Conservation (phyloP, 176 grass and related monocot species). For the Rhynchospora tenuis region DNA sequence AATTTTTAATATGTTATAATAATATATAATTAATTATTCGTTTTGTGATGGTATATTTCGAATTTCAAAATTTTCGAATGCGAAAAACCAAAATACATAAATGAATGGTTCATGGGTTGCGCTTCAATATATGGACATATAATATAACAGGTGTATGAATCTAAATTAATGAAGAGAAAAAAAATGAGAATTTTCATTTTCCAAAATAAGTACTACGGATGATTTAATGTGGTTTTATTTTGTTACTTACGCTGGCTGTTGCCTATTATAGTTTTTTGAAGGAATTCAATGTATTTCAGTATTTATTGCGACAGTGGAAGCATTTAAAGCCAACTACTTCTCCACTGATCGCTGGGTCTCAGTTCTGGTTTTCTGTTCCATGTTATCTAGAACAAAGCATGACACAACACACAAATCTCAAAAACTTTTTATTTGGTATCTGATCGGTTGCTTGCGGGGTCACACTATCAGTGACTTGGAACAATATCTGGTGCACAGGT, state of each 20-base stretch:
- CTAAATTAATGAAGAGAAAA: no score
- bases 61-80: no score
- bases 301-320: background rate
- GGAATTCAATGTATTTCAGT: conserved; percentile 2
- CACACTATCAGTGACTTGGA: background rate
- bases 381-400: background rate
- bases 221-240: background rate
- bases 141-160: no score
- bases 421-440: background rate
- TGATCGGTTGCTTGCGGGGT: background rate
- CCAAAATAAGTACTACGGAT: background rate
- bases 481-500: background rate
- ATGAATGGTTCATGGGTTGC: no score
- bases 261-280: background rate
- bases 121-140: no score
- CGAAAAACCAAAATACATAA: no score
- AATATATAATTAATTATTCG: no score
- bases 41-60: no score
- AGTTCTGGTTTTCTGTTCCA: background rate
- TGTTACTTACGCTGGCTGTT: background rate
- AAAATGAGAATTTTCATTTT: no score
- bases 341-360: no score
- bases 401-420: background rate
- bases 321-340: conserved; percentile 10
- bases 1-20: no score